These are phyloP conservation scores for Ganoderma boninense DNA, from an alignment of 1,284 basidiomycete species.

Conservation along the genomic window DNA sequence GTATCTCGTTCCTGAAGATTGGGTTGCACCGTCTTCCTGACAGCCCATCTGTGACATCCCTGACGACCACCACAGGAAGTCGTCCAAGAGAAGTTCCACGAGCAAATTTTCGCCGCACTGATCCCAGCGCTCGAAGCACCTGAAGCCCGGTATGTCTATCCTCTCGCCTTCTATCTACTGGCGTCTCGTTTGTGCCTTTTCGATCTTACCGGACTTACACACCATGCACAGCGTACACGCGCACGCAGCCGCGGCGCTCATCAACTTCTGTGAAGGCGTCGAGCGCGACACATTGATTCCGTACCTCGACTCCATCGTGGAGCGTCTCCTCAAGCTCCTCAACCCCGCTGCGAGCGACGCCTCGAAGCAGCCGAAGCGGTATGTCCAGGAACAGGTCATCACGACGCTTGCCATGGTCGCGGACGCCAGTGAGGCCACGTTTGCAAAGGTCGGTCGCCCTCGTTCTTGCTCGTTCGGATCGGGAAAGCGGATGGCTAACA, in stretches of 20 bases:
- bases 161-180: neutral
- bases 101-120: slow-evolving; percentile 72
- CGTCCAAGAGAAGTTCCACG: slow-evolving; percentile 76
- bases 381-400: slow-evolving; percentile 87
- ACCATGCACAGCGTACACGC: slow-evolving; percentile 71
- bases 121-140: slow-evolving; percentile 80
- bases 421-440: slow-evolving; percentile 78
- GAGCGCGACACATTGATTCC: slow-evolving; percentile 75
- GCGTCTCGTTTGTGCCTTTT: neutral
- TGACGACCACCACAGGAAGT: slow-evolving; percentile 58
- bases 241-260: slow-evolving; percentile 86
- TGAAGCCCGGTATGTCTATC: slow-evolving; percentile 65
- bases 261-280: slow-evolving; percentile 89
- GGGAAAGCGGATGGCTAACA: neutral
- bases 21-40: neutral
- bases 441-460: slow-evolving; percentile 59
- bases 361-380: slow-evolving; percentile 53
- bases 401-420: slow-evolving; percentile 88
- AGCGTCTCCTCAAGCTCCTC: slow-evolving; percentile 71
- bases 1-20: slow-evolving; percentile 21
- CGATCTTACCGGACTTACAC: neutral
- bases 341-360: slow-evolving; percentile 51
- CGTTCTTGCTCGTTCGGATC: too few relatives aligned
- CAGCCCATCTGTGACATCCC: neutral
- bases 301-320: slow-evolving; percentile 81